Base-by-base conservation (phyloP, 805 yeast species). In the Yarrowia sp. region DNA sequence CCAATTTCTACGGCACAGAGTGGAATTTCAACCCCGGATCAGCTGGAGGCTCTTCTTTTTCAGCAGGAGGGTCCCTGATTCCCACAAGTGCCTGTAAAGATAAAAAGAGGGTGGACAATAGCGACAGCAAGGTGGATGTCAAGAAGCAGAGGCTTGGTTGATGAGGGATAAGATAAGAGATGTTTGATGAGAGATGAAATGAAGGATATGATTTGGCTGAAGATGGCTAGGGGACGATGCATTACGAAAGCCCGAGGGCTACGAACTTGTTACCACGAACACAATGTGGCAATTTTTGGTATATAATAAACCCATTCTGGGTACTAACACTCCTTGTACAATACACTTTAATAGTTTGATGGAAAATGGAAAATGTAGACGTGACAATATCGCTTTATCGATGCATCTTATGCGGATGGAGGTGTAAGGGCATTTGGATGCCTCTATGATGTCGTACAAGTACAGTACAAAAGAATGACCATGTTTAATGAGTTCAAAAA, bases 1-100 rank as follows among this genome's bases (percentile, higher is more conserved):
- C 87, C n/a, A 89, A 85, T 70, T 86, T 87, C 71, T 90, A 89
- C 72, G 84, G 87, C 8, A 82, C 85, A 66, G 88, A 85, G 53
- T 85, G 87, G 87, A 79, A 79, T 12, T 81, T 79, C 73, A 70
- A 72, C 6, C 73, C 74, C 8, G 71, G 74, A 10, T 70, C 75
- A 6, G 74, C 70, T 9, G 72, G 70, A 65, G 73, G 70, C 3
- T 42, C 65, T 46, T 38, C 53, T 55, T 61, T 61, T 38, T 61
- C 66, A 9, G 66, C 66, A 10, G 66, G 66, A 13, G 66, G 66
- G 7, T 47, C 66, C 0, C 43, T 61, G 17, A 61, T 61, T 9
- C 66, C 66, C 17, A 61, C 66, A 15, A 46, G 55, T 61, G 66
- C 66, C 8, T 38, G 46, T 13, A 61, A 46, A 38, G 55, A 46